phyloP scores from a whole-genome alignment of 441 rosid species.

The Biscutella laevigata region DNA sequence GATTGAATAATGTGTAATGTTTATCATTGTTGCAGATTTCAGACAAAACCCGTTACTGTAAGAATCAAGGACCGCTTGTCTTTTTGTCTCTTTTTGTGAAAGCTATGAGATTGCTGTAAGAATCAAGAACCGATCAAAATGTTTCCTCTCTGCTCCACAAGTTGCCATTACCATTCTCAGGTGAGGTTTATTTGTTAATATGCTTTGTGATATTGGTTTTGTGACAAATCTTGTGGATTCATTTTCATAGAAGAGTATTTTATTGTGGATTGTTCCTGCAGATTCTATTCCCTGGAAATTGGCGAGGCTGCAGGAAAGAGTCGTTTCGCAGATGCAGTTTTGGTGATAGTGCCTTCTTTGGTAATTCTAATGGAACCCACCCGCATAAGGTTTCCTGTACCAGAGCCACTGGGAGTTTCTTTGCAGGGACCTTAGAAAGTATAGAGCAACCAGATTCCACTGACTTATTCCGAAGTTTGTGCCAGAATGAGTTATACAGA shows the following conservation, averaged over 20 bases:
- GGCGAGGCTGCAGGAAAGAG: slow-evolving; percentile 40
- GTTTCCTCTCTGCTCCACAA: slow-evolving; percentile 68
- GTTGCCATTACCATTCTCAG: slow-evolving; percentile 59
- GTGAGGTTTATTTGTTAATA: slow-evolving; percentile 28
- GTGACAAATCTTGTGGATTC: neutral
- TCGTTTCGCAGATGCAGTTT: slow-evolving; percentile 30
- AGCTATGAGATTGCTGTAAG: slow-evolving; percentile 42
- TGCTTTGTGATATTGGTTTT: neutral
- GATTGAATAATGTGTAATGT: neutral
- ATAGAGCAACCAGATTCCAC: slow-evolving; percentile 23
- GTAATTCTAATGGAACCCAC: slow-evolving; percentile 33
- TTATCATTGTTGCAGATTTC: slow-evolving; percentile 13
- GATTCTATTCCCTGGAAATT: slow-evolving; percentile 43
- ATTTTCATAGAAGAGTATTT: neutral
- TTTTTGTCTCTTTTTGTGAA: slow-evolving; percentile 12
- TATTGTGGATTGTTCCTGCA: slow-evolving; percentile 26
- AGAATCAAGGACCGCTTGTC: too few relatives aligned
- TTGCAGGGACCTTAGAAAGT: slow-evolving; percentile 29
- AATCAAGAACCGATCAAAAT: slow-evolving; percentile 25
- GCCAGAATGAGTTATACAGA: slow-evolving; percentile 26
- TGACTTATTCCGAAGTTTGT: slow-evolving; percentile 14
- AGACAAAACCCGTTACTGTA: slow-evolving; percentile 9
- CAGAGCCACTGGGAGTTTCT: slow-evolving; percentile 47
- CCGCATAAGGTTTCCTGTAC: slow-evolving; percentile 29
- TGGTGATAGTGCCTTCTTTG: slow-evolving; percentile 40